These are phyloP conservation scores for Trichoderma polysporum DNA, from an alignment of 2,329 filamentous ascomycete genomes.

Conservation along the genomic window DNA sequence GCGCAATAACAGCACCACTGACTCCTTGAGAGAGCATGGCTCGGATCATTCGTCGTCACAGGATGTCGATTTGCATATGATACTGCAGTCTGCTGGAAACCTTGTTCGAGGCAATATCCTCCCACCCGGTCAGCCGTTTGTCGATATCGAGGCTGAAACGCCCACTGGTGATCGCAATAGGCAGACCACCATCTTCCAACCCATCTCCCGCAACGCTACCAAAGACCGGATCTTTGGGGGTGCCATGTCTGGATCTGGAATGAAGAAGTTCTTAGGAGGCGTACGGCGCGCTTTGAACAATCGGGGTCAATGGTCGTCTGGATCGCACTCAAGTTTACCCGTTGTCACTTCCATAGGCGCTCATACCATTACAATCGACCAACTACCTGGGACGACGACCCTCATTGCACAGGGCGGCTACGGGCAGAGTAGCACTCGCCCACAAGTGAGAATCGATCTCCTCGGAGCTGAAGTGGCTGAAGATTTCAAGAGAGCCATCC, in stretches of 20 bases:
- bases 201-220: slow-evolving; percentile 38
- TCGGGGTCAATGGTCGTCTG: slow-evolving; percentile 44
- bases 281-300: slow-evolving; percentile 80
- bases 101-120: slow-evolving; percentile 84
- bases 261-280: slow-evolving; percentile 83
- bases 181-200: slow-evolving; percentile 54
- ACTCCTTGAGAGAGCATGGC: slow-evolving; percentile 73
- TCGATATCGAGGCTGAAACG: slow-evolving; percentile 62
- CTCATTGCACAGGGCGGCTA: slow-evolving; percentile 57
- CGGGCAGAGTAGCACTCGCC: slow-evolving; percentile 43
- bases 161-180: slow-evolving; percentile 47
- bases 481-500: slow-evolving; percentile 74
- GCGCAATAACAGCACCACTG: slow-evolving; percentile 82
- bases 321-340: slow-evolving; percentile 48
- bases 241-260: slow-evolving; percentile 68
- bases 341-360: slow-evolving; percentile 51
- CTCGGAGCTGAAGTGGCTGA: slow-evolving; percentile 76
- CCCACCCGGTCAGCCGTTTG: slow-evolving; percentile 77
- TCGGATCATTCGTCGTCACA: slow-evolving; percentile 52
- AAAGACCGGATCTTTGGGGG: slow-evolving; percentile 53
- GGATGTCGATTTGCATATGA: slow-evolving; percentile 58
- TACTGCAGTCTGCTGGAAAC: slow-evolving; percentile 72
- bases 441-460: slow-evolving; percentile 72
- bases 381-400: slow-evolving; percentile 57
- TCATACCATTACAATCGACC: slow-evolving; percentile 55